phyloP scores from a whole-genome alignment of 1,139 yeast genomes.

The Debaryomyces subglobosus region DNA sequence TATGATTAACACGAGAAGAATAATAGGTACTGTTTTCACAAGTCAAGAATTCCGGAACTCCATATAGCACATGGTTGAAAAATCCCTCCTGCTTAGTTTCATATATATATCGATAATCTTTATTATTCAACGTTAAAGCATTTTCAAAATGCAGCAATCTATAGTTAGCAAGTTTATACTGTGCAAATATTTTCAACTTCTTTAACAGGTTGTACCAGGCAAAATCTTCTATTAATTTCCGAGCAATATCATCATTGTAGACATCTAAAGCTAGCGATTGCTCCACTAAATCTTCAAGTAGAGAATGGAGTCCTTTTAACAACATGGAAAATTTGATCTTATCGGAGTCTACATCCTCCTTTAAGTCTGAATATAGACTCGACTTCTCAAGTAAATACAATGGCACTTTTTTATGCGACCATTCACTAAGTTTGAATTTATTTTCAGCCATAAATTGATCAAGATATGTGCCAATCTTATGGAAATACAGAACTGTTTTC shows the following conservation, averaged over 20 bases:
- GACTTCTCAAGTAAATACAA: conserved; percentile 24
- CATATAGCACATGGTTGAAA: conserved; percentile 31
- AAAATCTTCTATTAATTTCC: conserved; percentile 56
- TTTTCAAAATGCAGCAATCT: conserved; percentile 55
- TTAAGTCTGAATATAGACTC: conserved; percentile 26
- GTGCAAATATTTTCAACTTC: conserved; percentile 61
- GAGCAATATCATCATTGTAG: conserved; percentile 44
- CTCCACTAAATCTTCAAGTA: conserved; percentile 16
- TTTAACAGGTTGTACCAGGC: conserved; percentile 70
- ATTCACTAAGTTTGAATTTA: conserved; percentile 17
- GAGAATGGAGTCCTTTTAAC: conserved; percentile 19
- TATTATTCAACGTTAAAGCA: conserved; percentile 26
- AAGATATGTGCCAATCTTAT: conserved; percentile 22
- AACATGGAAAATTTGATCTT: conserved; percentile 23
- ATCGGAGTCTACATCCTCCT: conserved; percentile 17
- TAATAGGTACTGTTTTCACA: conserved; percentile 12
- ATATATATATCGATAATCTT: conserved; percentile 26
- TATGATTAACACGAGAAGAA: conserved; percentile 15
- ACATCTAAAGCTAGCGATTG: conserved; percentile 36
- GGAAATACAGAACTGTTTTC: conserved; percentile 28
- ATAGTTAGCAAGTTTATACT: conserved; percentile 56
- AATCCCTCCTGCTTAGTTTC: conserved; percentile 16
- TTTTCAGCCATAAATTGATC: conserved; percentile 19
- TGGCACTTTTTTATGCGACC: conserved; percentile 28
- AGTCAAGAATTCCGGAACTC: conserved; percentile 20